Base-by-base conservation (phyloP, 2,329 filamentous ascomycete genomes). In the Waltergamsia citrina region DNA sequence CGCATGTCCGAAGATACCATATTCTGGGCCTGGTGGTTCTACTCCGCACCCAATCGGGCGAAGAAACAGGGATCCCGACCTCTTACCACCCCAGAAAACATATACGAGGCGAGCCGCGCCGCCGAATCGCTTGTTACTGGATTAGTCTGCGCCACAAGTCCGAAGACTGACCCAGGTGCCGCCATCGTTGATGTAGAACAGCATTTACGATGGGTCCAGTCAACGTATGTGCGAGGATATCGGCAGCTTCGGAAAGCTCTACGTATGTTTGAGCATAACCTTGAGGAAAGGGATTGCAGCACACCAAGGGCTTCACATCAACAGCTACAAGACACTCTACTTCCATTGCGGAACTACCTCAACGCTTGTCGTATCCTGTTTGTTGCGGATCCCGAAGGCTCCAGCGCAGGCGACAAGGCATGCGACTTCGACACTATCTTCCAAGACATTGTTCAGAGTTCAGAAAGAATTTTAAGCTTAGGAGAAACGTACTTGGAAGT, bases 101-200 rank as follows among this genome's bases (percentile, higher is more conserved):
- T 36, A 14, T 15, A 26, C 3, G 22, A 14, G 16, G 34, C 34
- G 7, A 31, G 21, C 29, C 29, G 31, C 14, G 35, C 35, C 18
- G 23, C 29, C 19, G 35, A 37, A 20, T 33, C 30, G 6, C 28
- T 36, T 3, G 8, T 36, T 15, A 24, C 25, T 22, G 28, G 27
- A 3, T 3, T 36, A 15, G 29, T 24, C 3, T 25, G 8, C 28
- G 14, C 5, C 5, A n/a, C n/a, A n/a, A n/a, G n/a, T 16, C 19
- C 10, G 28, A 36, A 14, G 27, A 36, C 16, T n/a, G n/a, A n/a
- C n/a, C 23, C 31, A 4, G 22, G 10, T n/a, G 28, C 14, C 4
- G 28, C 5, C 8, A 4, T 36, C 6, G 28, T 10, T 6, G 14
- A 18, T 6, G 4, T 34, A 9, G 12, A 7, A 15, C 12, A n/a